Evolutionary conservation across 768 basidiomycete genomes (phyloP), one percentile per base, ranked within the genome.

Genomic region (Auriscalpium orientale): DNA sequence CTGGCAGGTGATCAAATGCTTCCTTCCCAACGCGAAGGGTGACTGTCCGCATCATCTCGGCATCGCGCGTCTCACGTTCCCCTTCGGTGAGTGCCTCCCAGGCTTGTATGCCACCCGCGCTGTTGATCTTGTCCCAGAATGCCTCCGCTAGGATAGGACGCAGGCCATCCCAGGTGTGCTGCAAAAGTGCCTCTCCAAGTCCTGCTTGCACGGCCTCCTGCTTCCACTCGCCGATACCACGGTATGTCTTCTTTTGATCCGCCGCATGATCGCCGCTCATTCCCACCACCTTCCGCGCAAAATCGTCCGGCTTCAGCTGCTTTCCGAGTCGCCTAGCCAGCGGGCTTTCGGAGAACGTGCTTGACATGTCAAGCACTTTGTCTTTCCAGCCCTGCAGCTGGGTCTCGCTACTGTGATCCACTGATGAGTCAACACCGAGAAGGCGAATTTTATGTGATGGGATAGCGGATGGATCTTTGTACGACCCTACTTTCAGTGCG

Each of bases 231-330:
- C 8, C 13, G 12, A 57, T n/a, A 6, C 51, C 33, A 1, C 44
- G 40, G 1, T 28, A 16, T 4, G 56, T 37, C 46, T 51, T 47
- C 38, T 60, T 60, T 22, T 60, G 56, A 38, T 60, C 59, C 5
- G 51, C 49, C 0, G 59, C 56, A 21, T 60, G 56, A 35, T 59
- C 55, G 0, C 51, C 53, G 7, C 44, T 21, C 51, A 56, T 51
- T 2, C 54, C 55, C 8, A 22, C 12, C 1, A 56, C 22, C 46
- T 53, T 56, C 8, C 16, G 22, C 1, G 37, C 10, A 34, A 59
- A 40, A 5, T 28, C 20, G 22, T 28, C 33, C 1, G 11, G 20
- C 4, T 15, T 33, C 33, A n/a, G 28, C 28, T 13, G 51, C 20
- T n/a, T 40, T 18, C 2, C 13, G 1, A 40, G n/a, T 37, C 13